A percentile compares a stretch with the other conserved stretches of the same genome.
Conservation (phyloP, 2,329 filamentous ascomycete genomes). For the Aspergillus hiratsukae region DNA sequence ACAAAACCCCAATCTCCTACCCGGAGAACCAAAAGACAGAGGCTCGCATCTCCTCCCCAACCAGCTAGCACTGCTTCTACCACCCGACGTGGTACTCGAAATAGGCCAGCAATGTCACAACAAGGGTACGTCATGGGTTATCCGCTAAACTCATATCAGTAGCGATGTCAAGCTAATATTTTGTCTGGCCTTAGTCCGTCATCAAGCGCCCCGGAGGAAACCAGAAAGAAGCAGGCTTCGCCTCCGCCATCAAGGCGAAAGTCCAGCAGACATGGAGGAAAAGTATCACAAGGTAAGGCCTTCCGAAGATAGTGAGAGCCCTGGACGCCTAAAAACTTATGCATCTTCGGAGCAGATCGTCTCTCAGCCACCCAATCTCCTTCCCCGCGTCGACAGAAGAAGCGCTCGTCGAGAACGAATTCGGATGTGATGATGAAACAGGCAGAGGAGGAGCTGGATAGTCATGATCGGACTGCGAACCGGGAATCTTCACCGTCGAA, state of each 20-base stretch:
- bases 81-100: conserved; percentile 40
- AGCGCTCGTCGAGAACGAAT: conserved; percentile 49
- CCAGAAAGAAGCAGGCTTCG: conserved; percentile 50
- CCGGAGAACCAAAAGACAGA: conserved; percentile 68
- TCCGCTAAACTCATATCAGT: conserved; percentile 10
- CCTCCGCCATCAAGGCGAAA: conserved; percentile 67
- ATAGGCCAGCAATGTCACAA: conserved; percentile 39
- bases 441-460: conserved; percentile 52
- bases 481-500: conserved; percentile 56
- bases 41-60: conserved; percentile 51
- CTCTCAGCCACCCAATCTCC: conserved; percentile 31
- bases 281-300: conserved; percentile 50
- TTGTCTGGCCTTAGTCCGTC: conserved; percentile 48
- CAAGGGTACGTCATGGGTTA: conserved; percentile 30
- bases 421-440: conserved; percentile 69
- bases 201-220: conserved; percentile 60
- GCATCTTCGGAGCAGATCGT: conserved; percentile 25
- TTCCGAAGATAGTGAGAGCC: background rate
- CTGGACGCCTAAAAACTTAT: conserved; percentile 6
- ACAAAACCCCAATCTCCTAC: conserved; percentile 32
- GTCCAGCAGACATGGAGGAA: conserved; percentile 63
- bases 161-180: conserved; percentile 15
- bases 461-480: conserved; percentile 41
- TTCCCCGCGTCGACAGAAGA: conserved; percentile 49
- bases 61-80: conserved; percentile 35